phyloP scores from a whole-genome alignment of 2,329 filamentous ascomycete species.

The Xylariales sp. region DNA sequence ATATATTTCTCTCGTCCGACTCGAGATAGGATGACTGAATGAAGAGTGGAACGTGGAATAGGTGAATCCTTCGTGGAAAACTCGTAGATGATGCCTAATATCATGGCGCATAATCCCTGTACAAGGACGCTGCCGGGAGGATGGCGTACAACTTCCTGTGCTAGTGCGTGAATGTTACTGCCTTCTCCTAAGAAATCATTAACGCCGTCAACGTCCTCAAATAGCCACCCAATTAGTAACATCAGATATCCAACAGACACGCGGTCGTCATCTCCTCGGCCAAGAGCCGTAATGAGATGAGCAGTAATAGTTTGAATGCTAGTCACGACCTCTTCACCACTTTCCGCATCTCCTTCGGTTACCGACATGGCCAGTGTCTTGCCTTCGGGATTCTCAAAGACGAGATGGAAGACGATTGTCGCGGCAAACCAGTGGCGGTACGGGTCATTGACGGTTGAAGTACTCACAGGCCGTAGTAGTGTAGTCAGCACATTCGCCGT shows the following conservation, averaged over 20 bases:
- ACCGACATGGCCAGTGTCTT: slow-evolving; percentile 85
- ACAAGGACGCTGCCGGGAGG: slow-evolving; percentile 73
- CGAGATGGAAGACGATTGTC: slow-evolving; percentile 84
- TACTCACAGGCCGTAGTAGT: slow-evolving; percentile 74
- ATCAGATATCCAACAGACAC: slow-evolving; percentile 88
- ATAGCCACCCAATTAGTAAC: slow-evolving; percentile 89
- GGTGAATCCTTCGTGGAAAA: slow-evolving; percentile 98
- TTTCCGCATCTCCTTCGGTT: slow-evolving; percentile 87
- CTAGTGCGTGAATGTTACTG: slow-evolving; percentile 87
- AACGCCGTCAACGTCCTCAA: slow-evolving; percentile 89
- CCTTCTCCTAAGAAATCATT: slow-evolving; percentile 94
- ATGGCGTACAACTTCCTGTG: slow-evolving; percentile 76
- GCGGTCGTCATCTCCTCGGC: slow-evolving; percentile 80
- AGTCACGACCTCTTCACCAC: slow-evolving; percentile 93
- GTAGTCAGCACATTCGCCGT: slow-evolving; percentile 90
- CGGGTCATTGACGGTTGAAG: slow-evolving; percentile 76
- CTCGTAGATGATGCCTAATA: slow-evolving; percentile 92
- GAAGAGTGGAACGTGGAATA: slow-evolving; percentile 82
- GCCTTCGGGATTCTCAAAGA: slow-evolving; percentile 82
- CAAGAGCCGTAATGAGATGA: slow-evolving; percentile 84
- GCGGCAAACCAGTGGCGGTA: slow-evolving; percentile 92
- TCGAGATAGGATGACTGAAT: slow-evolving; percentile 79
- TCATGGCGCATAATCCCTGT: slow-evolving; percentile 83
- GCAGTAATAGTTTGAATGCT: slow-evolving; percentile 89
- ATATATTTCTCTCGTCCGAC: slow-evolving; percentile 90